Base-by-base conservation (phyloP, 805 yeast genomes). In the Tetrapisispora fleetii region DNA sequence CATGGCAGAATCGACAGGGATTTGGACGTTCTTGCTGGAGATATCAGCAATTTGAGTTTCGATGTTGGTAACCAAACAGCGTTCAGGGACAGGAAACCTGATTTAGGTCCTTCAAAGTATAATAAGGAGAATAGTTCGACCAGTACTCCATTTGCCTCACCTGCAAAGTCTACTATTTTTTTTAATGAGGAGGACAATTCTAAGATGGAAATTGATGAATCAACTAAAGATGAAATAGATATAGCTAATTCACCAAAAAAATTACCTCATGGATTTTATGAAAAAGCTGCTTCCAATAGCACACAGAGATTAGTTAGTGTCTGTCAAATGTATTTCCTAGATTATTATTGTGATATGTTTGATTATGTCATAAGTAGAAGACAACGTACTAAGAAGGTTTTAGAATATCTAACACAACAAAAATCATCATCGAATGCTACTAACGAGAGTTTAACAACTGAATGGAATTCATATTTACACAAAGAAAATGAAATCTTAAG, bases 271-370 rank as follows among this genome's bases (percentile, higher is more conserved):
- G 84, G 79, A 27, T 80, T 81, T 56, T 71, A 74, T 52, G 60
- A 65, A 48, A 78, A 77, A 60, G 84, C 90, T 7, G 75, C 79
- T 50, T 75, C 79, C 41, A 81, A 85, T 45, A 87, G 87, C 60
- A 87, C 95, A 1, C 84, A 83, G 60, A 74, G 99, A 51, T 70
- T 87, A 51, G 95, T 90, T 9, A 84, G 89, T 45, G 97, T 93
- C 27, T 85, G 96, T 38, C 96, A 91, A 63, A 78, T 89, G 79
- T 95, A 84, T 68, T 93, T 93, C 59, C 73, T 93, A 50, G 99
- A 93, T 65, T 88, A 90, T 67, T 93, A 93, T 66, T 91, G 96
- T 69, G 99, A 93, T 65, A 81, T 85, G 80, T 84, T 93, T 68
- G 96, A 88, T 63, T 93, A 93, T 63, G 85, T 91, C 32, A 85